Conservation (phyloP, 2,329 filamentous ascomycete genomes). For the Gaeumannomyces tritici region DNA sequence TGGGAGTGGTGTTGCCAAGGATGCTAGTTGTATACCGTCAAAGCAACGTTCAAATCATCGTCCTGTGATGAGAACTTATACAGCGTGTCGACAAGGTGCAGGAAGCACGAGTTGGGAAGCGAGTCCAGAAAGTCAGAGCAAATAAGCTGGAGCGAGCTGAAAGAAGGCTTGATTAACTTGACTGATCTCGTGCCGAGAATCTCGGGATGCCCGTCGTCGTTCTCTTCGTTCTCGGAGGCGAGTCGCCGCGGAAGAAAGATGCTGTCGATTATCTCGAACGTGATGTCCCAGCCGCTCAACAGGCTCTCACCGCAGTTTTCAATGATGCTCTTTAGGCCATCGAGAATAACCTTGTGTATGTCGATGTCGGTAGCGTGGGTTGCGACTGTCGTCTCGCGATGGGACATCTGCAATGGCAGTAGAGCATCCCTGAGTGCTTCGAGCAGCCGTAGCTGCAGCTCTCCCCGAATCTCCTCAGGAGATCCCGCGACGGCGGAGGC, state of each 20-base stretch:
- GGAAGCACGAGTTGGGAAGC: slow-evolving; percentile 60
- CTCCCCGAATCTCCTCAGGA: slow-evolving; percentile 38
- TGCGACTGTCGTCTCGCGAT: slow-evolving; percentile 43
- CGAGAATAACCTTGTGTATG: slow-evolving; percentile 70
- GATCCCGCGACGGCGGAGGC: slow-evolving; percentile 45
- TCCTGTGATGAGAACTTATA: slow-evolving; percentile 83
- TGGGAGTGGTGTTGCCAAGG: slow-evolving; percentile 2
- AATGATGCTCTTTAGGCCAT: slow-evolving; percentile 71
- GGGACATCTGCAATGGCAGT: slow-evolving; percentile 47
- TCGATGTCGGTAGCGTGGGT: slow-evolving; percentile 60
- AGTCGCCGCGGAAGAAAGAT: slow-evolving; percentile 50
- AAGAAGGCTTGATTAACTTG: slow-evolving; percentile 75
- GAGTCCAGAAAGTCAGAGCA: slow-evolving; percentile 87
- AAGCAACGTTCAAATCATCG: slow-evolving; percentile 88
- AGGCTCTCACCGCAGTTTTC: slow-evolving; percentile 84
- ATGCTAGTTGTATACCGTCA: slow-evolving; percentile 56
- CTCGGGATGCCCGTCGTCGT: slow-evolving; percentile 10
- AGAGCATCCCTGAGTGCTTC: slow-evolving; percentile 55
- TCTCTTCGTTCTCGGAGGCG: slow-evolving; percentile 15
- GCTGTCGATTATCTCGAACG: slow-evolving; percentile 76
- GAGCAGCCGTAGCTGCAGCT: slow-evolving; percentile 65
- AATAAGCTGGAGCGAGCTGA: slow-evolving; percentile 81
- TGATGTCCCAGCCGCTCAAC: slow-evolving; percentile 72
- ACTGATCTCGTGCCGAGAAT: slow-evolving; percentile 50
- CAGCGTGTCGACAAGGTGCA: slow-evolving; percentile 74